Conservation (phyloP, 257 asterid species). For the Galeopsis tetrahit region DNA sequence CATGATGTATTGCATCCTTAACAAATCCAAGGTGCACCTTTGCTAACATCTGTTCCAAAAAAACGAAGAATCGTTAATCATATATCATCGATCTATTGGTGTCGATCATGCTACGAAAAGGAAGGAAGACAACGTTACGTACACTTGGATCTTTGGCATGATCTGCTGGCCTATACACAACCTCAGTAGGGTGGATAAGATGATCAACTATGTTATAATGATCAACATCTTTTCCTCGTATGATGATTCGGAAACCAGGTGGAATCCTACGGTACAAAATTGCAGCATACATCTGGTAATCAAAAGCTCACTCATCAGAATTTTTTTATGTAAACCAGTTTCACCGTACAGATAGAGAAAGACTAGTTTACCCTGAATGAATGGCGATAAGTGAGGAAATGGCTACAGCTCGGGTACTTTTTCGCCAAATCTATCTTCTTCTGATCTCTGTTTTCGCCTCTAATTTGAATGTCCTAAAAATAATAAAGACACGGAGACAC, state of each 20-base stretch:
- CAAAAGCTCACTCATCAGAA: constrained; percentile 12
- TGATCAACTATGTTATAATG: constrained; percentile 61
- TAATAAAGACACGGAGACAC: neutral
- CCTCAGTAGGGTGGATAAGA: constrained; percentile 42
- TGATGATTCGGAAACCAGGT: constrained; percentile 55
- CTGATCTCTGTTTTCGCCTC: constrained; percentile 64
- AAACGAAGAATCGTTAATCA: neutral
- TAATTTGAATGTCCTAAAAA: constrained; percentile 71
- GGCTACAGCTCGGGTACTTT: constrained; percentile 54
- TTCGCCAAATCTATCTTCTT: constrained; percentile 70
- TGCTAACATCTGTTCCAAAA: constrained; percentile 47
- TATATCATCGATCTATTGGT: too few species aligned
- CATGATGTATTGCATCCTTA: constrained; percentile 69
- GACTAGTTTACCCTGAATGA: constrained; percentile 61
- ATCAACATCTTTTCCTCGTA: constrained; percentile 63
- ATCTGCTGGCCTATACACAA: constrained; percentile 55
- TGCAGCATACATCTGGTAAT: constrained; percentile 74
- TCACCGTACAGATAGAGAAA: too few species aligned
- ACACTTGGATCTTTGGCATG: constrained; percentile 48
- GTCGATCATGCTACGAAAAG: neutral
- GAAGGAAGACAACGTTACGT: neutral
- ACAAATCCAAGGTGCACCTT: constrained; percentile 68
- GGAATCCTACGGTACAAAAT: constrained; percentile 69
- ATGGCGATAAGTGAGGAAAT: constrained; percentile 76
- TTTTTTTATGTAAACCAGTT: too few species aligned